Conservation (phyloP, 306 rosid genomes). For the Macrotyloma uniflorum region DNA sequence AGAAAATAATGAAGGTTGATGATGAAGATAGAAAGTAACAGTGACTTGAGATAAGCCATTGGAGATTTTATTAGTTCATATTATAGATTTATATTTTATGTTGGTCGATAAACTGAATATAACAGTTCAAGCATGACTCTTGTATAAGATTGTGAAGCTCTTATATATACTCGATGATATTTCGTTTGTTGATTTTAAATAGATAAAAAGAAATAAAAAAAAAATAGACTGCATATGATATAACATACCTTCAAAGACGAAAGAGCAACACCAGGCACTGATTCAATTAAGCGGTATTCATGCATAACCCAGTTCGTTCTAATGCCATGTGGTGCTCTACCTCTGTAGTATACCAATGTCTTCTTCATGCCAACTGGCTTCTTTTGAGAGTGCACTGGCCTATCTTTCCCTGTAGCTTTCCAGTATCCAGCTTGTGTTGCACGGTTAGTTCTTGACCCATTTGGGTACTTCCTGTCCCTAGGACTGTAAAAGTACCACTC, state of each 20-base stretch:
- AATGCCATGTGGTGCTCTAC: constrained; percentile 93
- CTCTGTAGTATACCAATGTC: constrained; percentile 87
- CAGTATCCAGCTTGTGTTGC: constrained; percentile 93
- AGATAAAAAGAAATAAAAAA: no score
- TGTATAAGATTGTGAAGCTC: not conserved
- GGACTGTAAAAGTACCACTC: constrained; percentile 98
- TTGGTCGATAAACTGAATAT: no score
- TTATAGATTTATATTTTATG: not conserved
- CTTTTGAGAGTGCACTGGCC: constrained; percentile 72
- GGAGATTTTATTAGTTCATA: not conserved
- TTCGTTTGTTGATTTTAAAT: not conserved
- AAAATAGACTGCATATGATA: not conserved
- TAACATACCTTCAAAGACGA: constrained; percentile 72
- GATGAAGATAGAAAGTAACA: not conserved
- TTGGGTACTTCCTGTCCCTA: constrained; percentile 92
- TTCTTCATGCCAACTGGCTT: constrained; percentile 85
- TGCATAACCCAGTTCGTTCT: constrained; percentile 99
- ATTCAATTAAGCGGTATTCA: constrained; percentile 76
- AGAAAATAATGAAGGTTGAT: not conserved
- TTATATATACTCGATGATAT: not conserved
- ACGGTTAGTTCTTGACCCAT: constrained; percentile 94
- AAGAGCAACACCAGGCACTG: constrained; percentile 48
- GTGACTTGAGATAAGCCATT: not conserved
- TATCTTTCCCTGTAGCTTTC: constrained; percentile 96
- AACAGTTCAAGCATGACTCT: no score